Evolutionary conservation across 495 filamentous ascomycete genomes (phyloP), one percentile per base, ranked within the genome.

Genomic region (Cladorrhinum samala): DNA sequence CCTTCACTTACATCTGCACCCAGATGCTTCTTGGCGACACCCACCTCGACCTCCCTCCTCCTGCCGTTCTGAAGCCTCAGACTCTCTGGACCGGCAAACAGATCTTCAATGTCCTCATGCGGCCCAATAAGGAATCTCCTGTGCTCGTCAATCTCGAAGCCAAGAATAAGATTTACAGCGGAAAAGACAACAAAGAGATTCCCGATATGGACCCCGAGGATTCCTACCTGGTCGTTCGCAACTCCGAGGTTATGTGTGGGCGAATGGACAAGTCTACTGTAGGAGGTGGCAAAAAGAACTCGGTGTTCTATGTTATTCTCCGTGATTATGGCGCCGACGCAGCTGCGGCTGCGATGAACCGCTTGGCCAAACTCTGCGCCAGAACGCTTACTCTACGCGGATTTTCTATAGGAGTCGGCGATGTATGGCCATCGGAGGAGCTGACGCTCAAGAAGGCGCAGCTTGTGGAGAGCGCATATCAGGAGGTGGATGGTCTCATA

Each of bases 241-340:
- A 97, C 60, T 96, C 91, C 0, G 93, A 96, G 66, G 83, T 98
- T 54, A 96, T 98, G 90, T 96, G 93, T 62, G 93, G 93, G 60
- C 82, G 89, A 33, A 95, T 98, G 91, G 93, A 98, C 70, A 98
- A 98, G 65, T 84, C 88, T 2, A 95, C 90, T 0, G 87, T 98
- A 39, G 93, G 93, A 57, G 88, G 86, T 11, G 93, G 93, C 62
- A 97, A 97, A 74, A 98, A 98, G 66, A 91, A 95, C 66, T 95
- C 89, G 2, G 81, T 98, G 9, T 98, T 97, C 69, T 98, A 95
- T 60, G 87, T 96, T 50, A 91, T 98, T 60, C 78, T 97, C 55
- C 80, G 93, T 68, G 93, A 98, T 68, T 97, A 84, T 63, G 93
- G 94, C 0, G 89, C 92, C 2, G 85, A 92, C 47, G 83, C 87